Percentiles rank a stretch among this genome's conserved stretches.
Evolutionary conservation across 176 grass and related monocot genomes (phyloP).

Genomic region (Triticum timopheevii): DNA sequence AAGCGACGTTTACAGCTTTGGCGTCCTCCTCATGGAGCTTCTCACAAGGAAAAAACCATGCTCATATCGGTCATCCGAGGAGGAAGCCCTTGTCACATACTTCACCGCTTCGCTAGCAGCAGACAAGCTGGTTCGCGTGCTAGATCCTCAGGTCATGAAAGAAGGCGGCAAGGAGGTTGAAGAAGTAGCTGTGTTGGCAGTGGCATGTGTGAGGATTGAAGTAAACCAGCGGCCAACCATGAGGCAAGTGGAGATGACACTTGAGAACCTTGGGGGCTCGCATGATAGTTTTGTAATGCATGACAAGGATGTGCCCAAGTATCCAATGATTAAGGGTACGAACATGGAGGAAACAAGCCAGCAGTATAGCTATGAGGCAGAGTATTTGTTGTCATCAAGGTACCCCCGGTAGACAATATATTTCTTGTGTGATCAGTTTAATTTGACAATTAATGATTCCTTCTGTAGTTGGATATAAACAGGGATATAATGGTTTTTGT

Average conservation of each 20-base stretch:
- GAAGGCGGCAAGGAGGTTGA: not conserved
- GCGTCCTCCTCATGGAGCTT: not conserved
- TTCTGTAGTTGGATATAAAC: too few species aligned
- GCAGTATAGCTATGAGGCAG: too few species aligned
- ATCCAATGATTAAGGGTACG: too few species aligned
- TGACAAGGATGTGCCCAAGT: too few species aligned
- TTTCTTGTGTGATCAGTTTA: too few species aligned
- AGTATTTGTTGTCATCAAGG: too few species aligned
- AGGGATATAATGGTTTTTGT: too few species aligned
- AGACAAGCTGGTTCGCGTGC: not conserved
- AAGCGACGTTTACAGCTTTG: not conserved
- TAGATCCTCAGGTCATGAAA: not conserved
- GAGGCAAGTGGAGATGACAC: not conserved
- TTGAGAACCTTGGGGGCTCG: not conserved
- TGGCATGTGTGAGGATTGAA: not conserved
- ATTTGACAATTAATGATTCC: too few species aligned
- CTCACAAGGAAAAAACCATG: not conserved
- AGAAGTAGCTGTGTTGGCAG: not conserved
- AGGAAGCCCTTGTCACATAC: not conserved
- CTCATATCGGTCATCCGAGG: not conserved
- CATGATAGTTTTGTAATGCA: too few species aligned
- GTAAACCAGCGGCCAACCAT: not conserved
- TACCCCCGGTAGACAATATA: too few species aligned
- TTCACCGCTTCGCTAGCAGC: not conserved
- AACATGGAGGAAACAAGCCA: too few species aligned